Evolutionary conservation across 176 grass and related monocot species (phyloP).

Genomic region (bread wheat (Triticum aestivum)): IWGSC_CS_RefSeq_v2.1 NC_057802.1:426688914-426689413

Average conservation of each 20-base stretch:
- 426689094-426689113: conserved; percentile 75
- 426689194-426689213: neutral
- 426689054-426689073: conserved; percentile 78
- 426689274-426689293: neutral
- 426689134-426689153: neutral
- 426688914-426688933: conserved; percentile 71
- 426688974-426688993: conserved; percentile 7
- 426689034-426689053: conserved; percentile 92
- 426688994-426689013: conserved; percentile 1
- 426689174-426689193: neutral
- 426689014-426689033: conserved; percentile 91
- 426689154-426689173: neutral
- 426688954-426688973: neutral
- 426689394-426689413: neutral
- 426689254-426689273: neutral
- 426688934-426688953: neutral
- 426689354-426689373: neutral
- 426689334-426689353: neutral
- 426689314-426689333: neutral
- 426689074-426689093: conserved; percentile 92
- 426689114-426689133: conserved; percentile 83
- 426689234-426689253: neutral
- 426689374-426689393: neutral
- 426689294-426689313: neutral
- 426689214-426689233: neutral